Evolutionary conservation across 2,329 filamentous ascomycete species (phyloP).

Genomic region (Ceratocystiopsis sp.): DNA sequence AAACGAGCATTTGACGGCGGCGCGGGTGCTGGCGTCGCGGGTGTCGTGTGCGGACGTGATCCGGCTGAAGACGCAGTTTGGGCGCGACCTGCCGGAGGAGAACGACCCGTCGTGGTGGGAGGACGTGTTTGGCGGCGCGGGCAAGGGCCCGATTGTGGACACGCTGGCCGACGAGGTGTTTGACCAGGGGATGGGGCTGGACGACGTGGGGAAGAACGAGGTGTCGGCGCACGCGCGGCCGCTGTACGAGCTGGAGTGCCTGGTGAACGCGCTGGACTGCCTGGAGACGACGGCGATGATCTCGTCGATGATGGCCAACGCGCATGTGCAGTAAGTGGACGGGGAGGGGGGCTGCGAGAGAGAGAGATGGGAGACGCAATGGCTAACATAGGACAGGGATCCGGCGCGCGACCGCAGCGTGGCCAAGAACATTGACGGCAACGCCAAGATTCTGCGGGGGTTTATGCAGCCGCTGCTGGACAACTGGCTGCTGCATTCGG

Average conservation of each 20-base stretch:
- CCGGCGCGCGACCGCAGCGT: conserved; percentile 27
- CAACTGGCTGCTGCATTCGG: conserved; percentile 42
- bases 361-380: too few relatives aligned
- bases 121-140: conserved; percentile 14
- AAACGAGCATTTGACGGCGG: conserved; percentile 34
- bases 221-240: conserved; percentile 39
- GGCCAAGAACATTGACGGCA: conserved; percentile 34
- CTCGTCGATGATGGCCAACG: conserved; percentile 33
- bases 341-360: too few relatives aligned
- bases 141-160: conserved; percentile 8
- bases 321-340: conserved; percentile 32
- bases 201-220: conserved; percentile 20
- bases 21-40: conserved; percentile 33
- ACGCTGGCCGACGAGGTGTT: conserved; percentile 18
- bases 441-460: conserved; percentile 36
- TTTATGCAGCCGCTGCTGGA: conserved; percentile 44
- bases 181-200: conserved; percentile 9
- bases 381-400: conserved; percentile 15
- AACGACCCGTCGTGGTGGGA: conserved; percentile 21
- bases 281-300: conserved; percentile 49
- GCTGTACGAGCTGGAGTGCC: conserved; percentile 50
- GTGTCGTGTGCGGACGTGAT: conserved; percentile 34
- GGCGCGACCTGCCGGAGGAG: conserved; percentile 13
- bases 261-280: conserved; percentile 47
- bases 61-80: conserved; percentile 20